Evolutionary conservation across 345 rosid genomes (phyloP).

Genomic region (Atalantia buxifolia): DNA sequence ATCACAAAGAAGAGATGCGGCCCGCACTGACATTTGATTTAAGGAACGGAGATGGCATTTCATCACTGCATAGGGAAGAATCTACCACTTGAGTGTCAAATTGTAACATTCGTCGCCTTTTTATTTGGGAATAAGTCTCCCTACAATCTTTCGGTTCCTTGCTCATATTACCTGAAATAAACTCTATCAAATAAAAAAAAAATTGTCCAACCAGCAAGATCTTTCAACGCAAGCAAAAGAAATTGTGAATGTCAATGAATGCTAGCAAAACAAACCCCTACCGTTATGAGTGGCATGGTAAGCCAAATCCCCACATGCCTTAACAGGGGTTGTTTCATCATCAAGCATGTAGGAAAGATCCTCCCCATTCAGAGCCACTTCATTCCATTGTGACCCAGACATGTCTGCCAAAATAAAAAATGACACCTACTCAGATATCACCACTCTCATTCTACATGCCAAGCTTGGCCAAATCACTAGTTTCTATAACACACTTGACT

Average conservation of each 20-base stretch:
- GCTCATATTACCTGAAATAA: constrained; percentile 40
- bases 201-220: neutral
- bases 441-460: neutral
- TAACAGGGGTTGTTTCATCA: constrained; percentile 82
- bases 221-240: neutral
- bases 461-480: neutral
- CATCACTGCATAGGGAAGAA: constrained; percentile 53
- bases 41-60: constrained; percentile 59
- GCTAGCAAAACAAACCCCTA: constrained; percentile 19
- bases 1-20: neutral
- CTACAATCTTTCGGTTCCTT: constrained; percentile 48
- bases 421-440: neutral
- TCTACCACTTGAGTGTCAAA: constrained; percentile 57
- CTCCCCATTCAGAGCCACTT: constrained; percentile 67
- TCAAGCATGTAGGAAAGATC: constrained; percentile 81
- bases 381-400: constrained; percentile 40
- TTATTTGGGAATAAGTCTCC: constrained; percentile 54
- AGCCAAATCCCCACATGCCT: constrained; percentile 76
- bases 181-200: constrained; percentile 17
- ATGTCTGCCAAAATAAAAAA: constrained; percentile 22
- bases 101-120: constrained; percentile 90
- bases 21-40: constrained; percentile 59
- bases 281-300: constrained; percentile 46
- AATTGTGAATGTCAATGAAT: neutral
- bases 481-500: neutral